Evolutionary conservation across 495 filamentous ascomycete genomes (phyloP).

Genomic region (Pyrenula massariospora): DNA sequence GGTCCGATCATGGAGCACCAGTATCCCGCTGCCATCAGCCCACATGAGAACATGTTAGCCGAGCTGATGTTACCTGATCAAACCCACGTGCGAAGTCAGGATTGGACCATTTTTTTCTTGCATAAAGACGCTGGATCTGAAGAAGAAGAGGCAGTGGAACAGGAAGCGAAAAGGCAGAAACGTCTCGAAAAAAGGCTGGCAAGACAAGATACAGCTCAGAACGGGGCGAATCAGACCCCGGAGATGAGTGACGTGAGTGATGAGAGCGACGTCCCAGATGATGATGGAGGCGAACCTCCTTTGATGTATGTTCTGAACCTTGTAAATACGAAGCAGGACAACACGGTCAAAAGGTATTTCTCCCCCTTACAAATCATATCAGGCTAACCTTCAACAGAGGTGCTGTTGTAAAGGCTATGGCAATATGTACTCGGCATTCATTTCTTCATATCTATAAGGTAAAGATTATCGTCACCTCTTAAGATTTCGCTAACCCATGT

Average conservation of each 20-base stretch:
- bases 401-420: slow-evolving; percentile 96
- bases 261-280: slow-evolving; percentile 44
- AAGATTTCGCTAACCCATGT: slow-evolving; percentile 8
- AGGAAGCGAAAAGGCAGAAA: slow-evolving; percentile 39
- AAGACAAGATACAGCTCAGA: slow-evolving; percentile 22
- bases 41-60: slow-evolving; percentile 95
- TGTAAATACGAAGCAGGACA: slow-evolving; percentile 96
- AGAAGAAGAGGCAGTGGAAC: slow-evolving; percentile 54
- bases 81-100: slow-evolving; percentile 85
- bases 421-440: slow-evolving; percentile 97
- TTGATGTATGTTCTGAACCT: slow-evolving; percentile 95
- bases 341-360: slow-evolving; percentile 64
- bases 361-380: slow-evolving; percentile 1
- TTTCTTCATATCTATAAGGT: slow-evolving; percentile 99
- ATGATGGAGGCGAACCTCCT: slow-evolving; percentile 68
- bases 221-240: slow-evolving; percentile 21
- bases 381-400: slow-evolving; percentile 43
- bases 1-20: slow-evolving; percentile 98
- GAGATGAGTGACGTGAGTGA: slow-evolving; percentile 37
- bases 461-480: slow-evolving; percentile 5
- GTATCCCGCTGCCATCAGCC: slow-evolving; percentile 84
- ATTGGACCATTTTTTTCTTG: slow-evolving; percentile 99
- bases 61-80: slow-evolving; percentile 99
- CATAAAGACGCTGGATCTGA: slow-evolving; percentile 84
- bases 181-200: slow-evolving; percentile 33